Base-by-base conservation (phyloP, 495 filamentous ascomycete species). In the Astrothelium macrocarpum region DNA sequence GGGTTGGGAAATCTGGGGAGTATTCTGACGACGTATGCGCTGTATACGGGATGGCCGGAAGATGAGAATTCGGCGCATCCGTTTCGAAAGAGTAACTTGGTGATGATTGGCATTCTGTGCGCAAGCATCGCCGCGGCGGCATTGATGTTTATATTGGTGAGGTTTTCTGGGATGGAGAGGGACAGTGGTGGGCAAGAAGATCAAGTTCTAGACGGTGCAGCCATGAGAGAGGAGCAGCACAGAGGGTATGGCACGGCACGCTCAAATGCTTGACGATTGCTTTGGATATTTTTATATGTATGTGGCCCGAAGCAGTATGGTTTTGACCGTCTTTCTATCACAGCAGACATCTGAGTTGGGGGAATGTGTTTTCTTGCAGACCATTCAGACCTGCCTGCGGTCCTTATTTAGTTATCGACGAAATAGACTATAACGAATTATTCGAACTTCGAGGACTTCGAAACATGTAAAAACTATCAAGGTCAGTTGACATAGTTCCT, bases 81-180 rank as follows among this genome's bases (percentile, higher is more conserved):
- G 74, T 96, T 88, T 72, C 81, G 90, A 26, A 86, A 86, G 73
- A 94, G 90, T 74, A 95, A 93, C 69, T 72, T 91, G 63, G 84
- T 87, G 45, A 95, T 95, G 91, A 82, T 95, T 39, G 91, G 89
- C 12, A 95, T 96, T 63, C 73, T 96, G 28, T 84, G 82, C 67
- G 74, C 84, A 32, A 93, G 89, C 74, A 93, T 95, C n/a, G 9
- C n/a, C 16, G 32, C 63, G 34, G 60, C 56, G 18, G 59, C 36
- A 34, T 12, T 65, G 34, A 60, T 65, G 63, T 56, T 29, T 26
- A 25, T 56, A 5, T 29, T 56, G 49, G 20, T 56, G 49, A 9
- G 49, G 23, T 5, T 29, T 4, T 56, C 29, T 56, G 49, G 49
- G 5, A 16, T 56, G 25, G 25, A 56, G 49, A 26, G 2, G 49